Base-by-base conservation (phyloP, 2,329 filamentous ascomycete species). In the Colletotrichum karsti region DNA sequence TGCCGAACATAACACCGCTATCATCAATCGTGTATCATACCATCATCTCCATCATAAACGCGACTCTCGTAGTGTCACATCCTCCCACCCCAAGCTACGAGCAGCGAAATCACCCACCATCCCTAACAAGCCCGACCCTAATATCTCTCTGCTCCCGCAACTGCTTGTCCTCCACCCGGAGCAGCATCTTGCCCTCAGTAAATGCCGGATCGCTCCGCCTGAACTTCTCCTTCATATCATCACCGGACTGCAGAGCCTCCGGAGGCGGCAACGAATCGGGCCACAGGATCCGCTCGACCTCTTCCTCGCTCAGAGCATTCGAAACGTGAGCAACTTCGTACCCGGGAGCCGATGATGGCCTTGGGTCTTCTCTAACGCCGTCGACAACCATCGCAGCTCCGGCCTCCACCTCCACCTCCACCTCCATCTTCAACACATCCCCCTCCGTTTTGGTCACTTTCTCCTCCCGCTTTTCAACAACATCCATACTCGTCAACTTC, bases 151-250 rank as follows among this genome's bases (percentile, higher is more conserved):
- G 78, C 44, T 74, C 75, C n/a, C 74, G 66, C 1, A 81, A 62
- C 30, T 79, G 76, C 57, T 81, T 80, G 4, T 80, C 77, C 0
- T 78, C 78, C 0, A 74, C 72, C 1, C 73, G 72, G 0, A 79
- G 72, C 9, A 83, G 73, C 15, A 76, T 79, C 72, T 84, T 84
- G 13, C 80, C 79, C 63, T 84, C 82, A 0, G 79, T 62, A 24
- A 80, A 77, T 0, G 75, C 74, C 0, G 77, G 71, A 46, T 83
- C 82, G 1, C 76, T 76, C 0, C 73, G 68, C 1, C 78, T 74
- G 41, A 82, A 83, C 63, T 84, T 84, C 50, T 84, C 82, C 4
- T 78, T 78, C 51, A 51, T 63, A 3, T 12, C 22, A 2, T 8
- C 9, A 4, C 18, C 10, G 8, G 24, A 18, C 3, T 67, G 62